Base-by-base conservation (phyloP, 306 rosid species). In the Lotus japonicus region DNA sequence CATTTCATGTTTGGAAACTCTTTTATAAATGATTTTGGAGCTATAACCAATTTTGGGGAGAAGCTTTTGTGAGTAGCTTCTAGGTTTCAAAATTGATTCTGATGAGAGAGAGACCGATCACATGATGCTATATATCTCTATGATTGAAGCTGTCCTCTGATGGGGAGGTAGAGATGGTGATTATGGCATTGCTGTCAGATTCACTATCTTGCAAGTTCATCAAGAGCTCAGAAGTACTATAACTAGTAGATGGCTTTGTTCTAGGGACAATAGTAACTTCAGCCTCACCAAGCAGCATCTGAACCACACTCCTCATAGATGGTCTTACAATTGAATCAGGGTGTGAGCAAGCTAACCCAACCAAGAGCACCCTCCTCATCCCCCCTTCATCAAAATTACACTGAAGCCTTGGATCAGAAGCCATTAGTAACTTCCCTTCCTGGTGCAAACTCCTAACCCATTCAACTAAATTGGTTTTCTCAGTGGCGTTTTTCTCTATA, bases 361-460 rank as follows among this genome's bases (percentile, higher is more conserved):
- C 83, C 28, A 88, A 38, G 44, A 91, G 53, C 7, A 88, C 81
- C 58, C 72, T 82, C 66, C 81, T 74, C 97, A 91, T 86, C 43
- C 88, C 96, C 4, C 31, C 81, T 65, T 85, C 91, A 0, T 88
- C 94, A 14, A 83, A 88, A 50, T 91, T 87, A 0, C 79, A 81
- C 31, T 48, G 76, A 2, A 91, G 89, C 54, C 83, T 83, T 0
- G 72, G 74, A 31, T 91, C 97, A 0, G 87, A 89, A 0, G 85
- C 97, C 50, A 51, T 42, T 41, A 85, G 61, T 82, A 91, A 55
- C 82, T 83, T 78, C 0, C 87, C 96, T 63, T 91, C 94, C n/a
- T 76, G 71, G 60, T 91, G 91, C 74, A 91, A 73, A 36, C 84
- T 68, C 97, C 97, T 88, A 6, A 91, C 91, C 97, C 97, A 87